Percentiles rank a stretch among this genome's conserved stretches.
Evolutionary conservation across 1,284 basidiomycete genomes (phyloP).

Genomic region (Trichosporon ovoides): DNA sequence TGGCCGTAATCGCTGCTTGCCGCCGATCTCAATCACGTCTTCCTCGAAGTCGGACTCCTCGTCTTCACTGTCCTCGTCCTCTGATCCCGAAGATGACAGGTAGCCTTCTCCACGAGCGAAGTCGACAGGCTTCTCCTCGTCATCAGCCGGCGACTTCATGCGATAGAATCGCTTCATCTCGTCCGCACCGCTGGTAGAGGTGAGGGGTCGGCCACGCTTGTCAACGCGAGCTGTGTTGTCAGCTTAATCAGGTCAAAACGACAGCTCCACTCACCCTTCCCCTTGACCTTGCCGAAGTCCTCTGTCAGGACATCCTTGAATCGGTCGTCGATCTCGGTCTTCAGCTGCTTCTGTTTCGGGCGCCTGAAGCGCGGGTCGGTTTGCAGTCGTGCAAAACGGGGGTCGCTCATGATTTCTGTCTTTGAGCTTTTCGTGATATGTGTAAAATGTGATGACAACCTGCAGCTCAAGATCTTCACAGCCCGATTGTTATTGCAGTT

Average conservation of each 20-base stretch:
- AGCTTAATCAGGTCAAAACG: slow-evolving; percentile 8
- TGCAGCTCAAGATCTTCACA: neutral
- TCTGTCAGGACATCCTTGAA: slow-evolving; percentile 73
- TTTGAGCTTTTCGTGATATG: neutral
- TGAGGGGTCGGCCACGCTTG: slow-evolving; percentile 82
- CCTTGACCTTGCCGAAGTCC: slow-evolving; percentile 45
- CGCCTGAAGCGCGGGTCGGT: slow-evolving; percentile 89
- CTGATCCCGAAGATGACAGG: slow-evolving; percentile 72
- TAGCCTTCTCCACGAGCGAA: slow-evolving; percentile 84
- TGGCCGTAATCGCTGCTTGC: slow-evolving; percentile 51
- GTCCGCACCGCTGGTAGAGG: slow-evolving; percentile 64
- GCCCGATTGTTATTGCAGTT: neutral
- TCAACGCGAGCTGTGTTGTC: slow-evolving; percentile 62
- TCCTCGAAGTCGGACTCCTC: slow-evolving; percentile 46
- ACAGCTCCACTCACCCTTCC: slow-evolving; percentile 28
- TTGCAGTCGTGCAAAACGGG: slow-evolving; percentile 78
- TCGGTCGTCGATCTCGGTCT: slow-evolving; percentile 87
- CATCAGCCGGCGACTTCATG: slow-evolving; percentile 48
- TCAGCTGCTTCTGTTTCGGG: slow-evolving; percentile 71
- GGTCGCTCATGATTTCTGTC: slow-evolving; percentile 51
- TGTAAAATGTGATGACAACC: neutral
- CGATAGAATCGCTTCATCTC: slow-evolving; percentile 78
- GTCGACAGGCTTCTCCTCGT: slow-evolving; percentile 58
- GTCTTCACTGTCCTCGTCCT: slow-evolving; percentile 60
- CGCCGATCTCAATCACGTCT: slow-evolving; percentile 52